Evolutionary conservation across 2,329 filamentous ascomycete genomes (phyloP).

Genomic region (Epicoccum nigrum): DNA sequence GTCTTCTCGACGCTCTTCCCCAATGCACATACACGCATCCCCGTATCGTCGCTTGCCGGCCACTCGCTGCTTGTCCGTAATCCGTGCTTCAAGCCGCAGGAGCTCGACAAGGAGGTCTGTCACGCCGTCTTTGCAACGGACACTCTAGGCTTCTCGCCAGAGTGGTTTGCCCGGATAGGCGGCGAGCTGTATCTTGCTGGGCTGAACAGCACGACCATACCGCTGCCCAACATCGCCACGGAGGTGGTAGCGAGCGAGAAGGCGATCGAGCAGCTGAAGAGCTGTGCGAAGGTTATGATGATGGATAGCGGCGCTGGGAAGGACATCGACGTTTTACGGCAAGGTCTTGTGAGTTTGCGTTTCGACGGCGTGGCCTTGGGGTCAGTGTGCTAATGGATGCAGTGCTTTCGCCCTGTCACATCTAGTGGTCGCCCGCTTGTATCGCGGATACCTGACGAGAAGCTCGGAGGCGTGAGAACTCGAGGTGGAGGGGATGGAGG

Average conservation of each 20-base stretch:
- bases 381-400: not conserved
- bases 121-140: constrained; percentile 73
- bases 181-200: constrained; percentile 77
- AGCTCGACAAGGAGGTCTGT: constrained; percentile 57
- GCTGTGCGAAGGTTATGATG: constrained; percentile 58
- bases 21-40: constrained; percentile 57
- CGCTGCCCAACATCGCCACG: constrained; percentile 64
- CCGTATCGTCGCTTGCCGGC: constrained; percentile 69
- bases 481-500: constrained; percentile 58
- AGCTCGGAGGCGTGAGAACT: constrained; percentile 60
- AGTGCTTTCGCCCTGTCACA: constrained; percentile 75
- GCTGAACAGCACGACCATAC: constrained; percentile 66
- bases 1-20: constrained; percentile 72
- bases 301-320: constrained; percentile 49
- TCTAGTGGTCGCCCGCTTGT: constrained; percentile 69
- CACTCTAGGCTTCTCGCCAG: constrained; percentile 66
- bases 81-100: constrained; percentile 56
- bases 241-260: constrained; percentile 56
- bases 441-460: constrained; percentile 60
- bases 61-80: constrained; percentile 73
- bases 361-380: not conserved
- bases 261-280: constrained; percentile 58
- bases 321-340: constrained; percentile 67
- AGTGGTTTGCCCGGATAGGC: constrained; percentile 70
- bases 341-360: constrained; percentile 57